Evolutionary conservation across 1,284 basidiomycete species (phyloP).

Genomic region (Calocybe gambosa): DNA sequence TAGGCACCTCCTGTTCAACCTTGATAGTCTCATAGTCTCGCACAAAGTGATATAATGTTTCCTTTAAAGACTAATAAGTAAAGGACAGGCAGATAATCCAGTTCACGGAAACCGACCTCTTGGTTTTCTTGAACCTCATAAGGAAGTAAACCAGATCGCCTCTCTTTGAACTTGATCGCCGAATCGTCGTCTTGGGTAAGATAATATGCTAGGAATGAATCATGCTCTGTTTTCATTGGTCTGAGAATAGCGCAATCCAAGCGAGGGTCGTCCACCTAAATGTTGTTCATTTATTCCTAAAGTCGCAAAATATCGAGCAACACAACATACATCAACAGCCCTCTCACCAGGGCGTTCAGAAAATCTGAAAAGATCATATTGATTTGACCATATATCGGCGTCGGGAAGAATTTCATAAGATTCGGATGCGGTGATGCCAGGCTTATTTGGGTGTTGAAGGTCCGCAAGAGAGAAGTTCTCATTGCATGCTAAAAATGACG

Average conservation of each 20-base stretch:
- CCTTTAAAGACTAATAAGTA: slow-evolving; percentile 28
- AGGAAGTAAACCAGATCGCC: slow-evolving; percentile 32
- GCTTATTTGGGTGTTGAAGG: slow-evolving; percentile 78
- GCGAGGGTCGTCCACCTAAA: slow-evolving; percentile 65
- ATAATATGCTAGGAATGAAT: slow-evolving; percentile 87
- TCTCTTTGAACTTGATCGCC: slow-evolving; percentile 53
- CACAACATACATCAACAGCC: slow-evolving; percentile 43
- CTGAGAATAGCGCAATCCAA: slow-evolving; percentile 81
- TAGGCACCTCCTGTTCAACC: slow-evolving; percentile 76
- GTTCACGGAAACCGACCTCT: slow-evolving; percentile 30
- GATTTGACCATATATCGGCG: slow-evolving; percentile 82
- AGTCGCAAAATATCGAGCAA: not conserved
- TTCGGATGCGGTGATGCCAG: slow-evolving; percentile 70
- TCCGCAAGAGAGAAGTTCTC: slow-evolving; percentile 51
- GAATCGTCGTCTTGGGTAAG: slow-evolving; percentile 74
- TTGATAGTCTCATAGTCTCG: slow-evolving; percentile 82
- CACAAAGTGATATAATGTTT: slow-evolving; percentile 65
- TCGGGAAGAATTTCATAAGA: slow-evolving; percentile 87
- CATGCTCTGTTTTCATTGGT: slow-evolving; percentile 80
- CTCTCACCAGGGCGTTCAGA: slow-evolving; percentile 83
- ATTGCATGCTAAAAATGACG: slow-evolving; percentile 67
- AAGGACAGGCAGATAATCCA: not conserved
- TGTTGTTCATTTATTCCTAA: not conserved
- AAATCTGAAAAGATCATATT: slow-evolving; percentile 85
- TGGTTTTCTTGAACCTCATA: slow-evolving; percentile 45